Evolutionary conservation across 352 stramenopile genomes (phyloP), one percentile per base, ranked within the genome.

Genomic region (Salisapilia sapeloensis): DNA sequence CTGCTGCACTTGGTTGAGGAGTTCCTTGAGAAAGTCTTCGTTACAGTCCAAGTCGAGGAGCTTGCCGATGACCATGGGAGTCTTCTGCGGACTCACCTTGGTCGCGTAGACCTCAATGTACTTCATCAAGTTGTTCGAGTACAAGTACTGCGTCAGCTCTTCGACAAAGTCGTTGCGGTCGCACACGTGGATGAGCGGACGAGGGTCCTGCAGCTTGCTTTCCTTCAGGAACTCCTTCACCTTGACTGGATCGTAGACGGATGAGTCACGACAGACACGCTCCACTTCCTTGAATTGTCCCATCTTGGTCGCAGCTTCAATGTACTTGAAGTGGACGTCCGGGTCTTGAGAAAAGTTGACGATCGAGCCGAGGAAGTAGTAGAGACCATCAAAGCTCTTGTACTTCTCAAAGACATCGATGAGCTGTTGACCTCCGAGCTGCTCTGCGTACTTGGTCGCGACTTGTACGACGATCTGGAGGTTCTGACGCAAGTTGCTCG

Each of bases 61-160:
- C 74, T 99, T 99, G 62, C 95, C 96, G 33, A 99, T 85, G 10
- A 99, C 96, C 52, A 93, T 72, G 14, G 95, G 95, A 5, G 95
- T 98, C 77, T 99, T 99, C 42, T 96, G 78, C 6, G 95, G 94
- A 42, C 89, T 97, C 14, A 90, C 75, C 56, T 97, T 97, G 22
- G 87, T 96, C 33, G 97, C 92, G 60, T 99, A 99, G 42, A 99
- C 94, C 56, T 99, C 96, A 50, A 99, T 98, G 72, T 99, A 99
- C 72, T 99, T 97, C 40, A 97, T 70, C 35, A 99, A 56, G 63
- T 97, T 98, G 82, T 99, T 99, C 33, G 93, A 87, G 79, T 99
- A 99, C 35, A 99, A 51, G 67, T 99, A 99, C 43, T 97, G 91
- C 23, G 96, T 99, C 50, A 99, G 67, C 51, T 99, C 96, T 41